phyloP scores from a whole-genome alignment of 495 filamentous ascomycete species.

The Aspergillus nidulans region DNA sequence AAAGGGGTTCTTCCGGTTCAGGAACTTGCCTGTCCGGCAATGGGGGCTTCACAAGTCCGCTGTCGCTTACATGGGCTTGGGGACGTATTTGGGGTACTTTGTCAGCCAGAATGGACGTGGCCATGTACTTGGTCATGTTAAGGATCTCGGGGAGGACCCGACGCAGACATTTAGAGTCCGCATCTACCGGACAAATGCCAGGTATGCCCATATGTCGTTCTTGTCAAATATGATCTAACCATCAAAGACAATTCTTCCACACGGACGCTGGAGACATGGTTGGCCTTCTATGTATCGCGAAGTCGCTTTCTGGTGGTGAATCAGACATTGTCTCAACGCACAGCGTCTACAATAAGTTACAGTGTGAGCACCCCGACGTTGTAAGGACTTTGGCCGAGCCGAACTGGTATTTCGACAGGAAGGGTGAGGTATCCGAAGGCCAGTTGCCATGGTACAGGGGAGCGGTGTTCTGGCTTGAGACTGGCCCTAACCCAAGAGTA shows the following conservation, averaged over 20 bases:
- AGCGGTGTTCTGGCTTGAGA: constrained; percentile 70
- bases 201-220: constrained; percentile 33
- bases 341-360: constrained; percentile 71
- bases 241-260: constrained; percentile 56
- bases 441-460: constrained; percentile 71
- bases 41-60: constrained; percentile 78
- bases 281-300: constrained; percentile 48
- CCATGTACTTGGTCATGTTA: constrained; percentile 86
- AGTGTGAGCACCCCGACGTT: constrained; percentile 69
- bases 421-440: constrained; percentile 71
- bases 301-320: constrained; percentile 47
- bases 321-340: constrained; percentile 55
- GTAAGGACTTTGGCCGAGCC: constrained; percentile 65
- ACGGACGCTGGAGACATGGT: constrained; percentile 61
- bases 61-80: constrained; percentile 83
- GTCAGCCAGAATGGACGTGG: constrained; percentile 79
- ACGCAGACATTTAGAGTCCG: constrained; percentile 75
- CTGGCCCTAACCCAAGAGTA: constrained; percentile 46
- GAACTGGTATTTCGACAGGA: constrained; percentile 91
- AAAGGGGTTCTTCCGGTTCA: constrained; percentile 83
- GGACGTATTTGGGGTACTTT: constrained; percentile 79
- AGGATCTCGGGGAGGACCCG: constrained; percentile 80
- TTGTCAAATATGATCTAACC: background rate
- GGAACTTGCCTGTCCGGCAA: constrained; percentile 66
- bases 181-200: constrained; percentile 84